phyloP scores from a whole-genome alignment of 108 stramenopile genomes.

The Mediolabrus comicus region DNA sequence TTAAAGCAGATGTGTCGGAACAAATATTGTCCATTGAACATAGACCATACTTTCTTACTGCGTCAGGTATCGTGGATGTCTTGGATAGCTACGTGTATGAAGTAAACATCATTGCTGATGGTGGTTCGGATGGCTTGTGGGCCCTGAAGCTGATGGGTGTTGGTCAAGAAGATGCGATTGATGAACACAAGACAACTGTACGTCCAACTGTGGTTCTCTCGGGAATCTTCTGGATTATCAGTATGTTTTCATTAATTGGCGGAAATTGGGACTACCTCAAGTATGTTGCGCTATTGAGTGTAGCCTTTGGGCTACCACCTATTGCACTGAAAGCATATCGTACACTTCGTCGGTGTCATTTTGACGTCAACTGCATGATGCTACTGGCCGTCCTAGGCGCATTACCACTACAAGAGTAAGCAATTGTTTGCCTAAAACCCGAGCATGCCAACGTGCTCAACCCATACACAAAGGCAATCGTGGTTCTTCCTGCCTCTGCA shows the following conservation, averaged over 20 bases:
- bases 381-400: conserved; percentile 77
- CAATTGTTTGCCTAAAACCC: conserved; percentile 68
- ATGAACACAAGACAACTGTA: conserved; percentile 20
- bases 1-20: conserved; percentile 16
- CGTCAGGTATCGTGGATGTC: conserved; percentile 18
- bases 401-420: conserved; percentile 66
- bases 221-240: conserved; percentile 63
- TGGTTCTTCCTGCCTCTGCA: conserved; percentile 57
- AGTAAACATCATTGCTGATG: conserved; percentile 14
- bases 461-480: conserved; percentile 55
- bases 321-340: conserved; percentile 64
- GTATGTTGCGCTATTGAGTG: conserved; percentile 58
- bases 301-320: conserved; percentile 61
- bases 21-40: conserved; percentile 49
- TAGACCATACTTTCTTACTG: conserved; percentile 33
- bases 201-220: conserved; percentile 40
- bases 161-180: conserved; percentile 3
- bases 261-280: conserved; percentile 64
- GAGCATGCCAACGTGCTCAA: conserved; percentile 75
- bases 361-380: conserved; percentile 86
- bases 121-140: conserved; percentile 37
- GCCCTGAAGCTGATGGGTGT: conserved; percentile 13
- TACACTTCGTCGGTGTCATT: conserved; percentile 49
- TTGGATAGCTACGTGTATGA: conserved; percentile 22
- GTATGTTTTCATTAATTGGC: conserved; percentile 62